Evolutionary conservation across 495 filamentous ascomycete species (phyloP).

Genomic region (Xylaria bambusicola): DNA sequence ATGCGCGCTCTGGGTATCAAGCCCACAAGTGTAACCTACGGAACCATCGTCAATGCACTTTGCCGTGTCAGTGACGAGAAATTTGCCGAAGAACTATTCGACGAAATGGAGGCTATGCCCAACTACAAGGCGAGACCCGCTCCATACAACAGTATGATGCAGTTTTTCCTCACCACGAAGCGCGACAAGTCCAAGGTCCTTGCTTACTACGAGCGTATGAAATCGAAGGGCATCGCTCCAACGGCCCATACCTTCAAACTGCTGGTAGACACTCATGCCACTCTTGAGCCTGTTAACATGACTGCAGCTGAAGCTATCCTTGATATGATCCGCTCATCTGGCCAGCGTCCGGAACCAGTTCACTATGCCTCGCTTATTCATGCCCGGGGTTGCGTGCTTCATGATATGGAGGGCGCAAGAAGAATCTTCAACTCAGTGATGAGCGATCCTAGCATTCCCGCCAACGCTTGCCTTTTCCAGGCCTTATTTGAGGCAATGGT

Average conservation of each 20-base stretch:
- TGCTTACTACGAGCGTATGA: constrained; percentile 95
- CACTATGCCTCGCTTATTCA: constrained; percentile 96
- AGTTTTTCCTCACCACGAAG: constrained; percentile 98
- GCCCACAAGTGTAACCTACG: constrained; percentile 96
- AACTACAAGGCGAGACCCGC: constrained; percentile 98
- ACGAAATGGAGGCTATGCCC: constrained; percentile 98
- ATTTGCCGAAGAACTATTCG: constrained; percentile 95
- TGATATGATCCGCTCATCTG: constrained; percentile 71
- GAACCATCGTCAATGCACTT: constrained; percentile 95
- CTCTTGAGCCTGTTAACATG: constrained; percentile 91
- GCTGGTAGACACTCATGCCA: constrained; percentile 92
- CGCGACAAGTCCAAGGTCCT: constrained; percentile 91
- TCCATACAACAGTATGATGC: constrained; percentile 98
- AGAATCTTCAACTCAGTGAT: constrained; percentile 79
- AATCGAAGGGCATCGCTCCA: constrained; percentile 79
- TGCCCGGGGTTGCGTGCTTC: constrained; percentile 90
- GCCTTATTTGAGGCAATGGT: constrained; percentile 95
- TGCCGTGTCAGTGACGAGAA: constrained; percentile 97
- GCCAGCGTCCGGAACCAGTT: constrained; percentile 80
- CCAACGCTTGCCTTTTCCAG: constrained; percentile 89
- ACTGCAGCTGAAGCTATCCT: constrained; percentile 83
- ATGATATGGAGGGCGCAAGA: constrained; percentile 83
- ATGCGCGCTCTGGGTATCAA: constrained; percentile 93
- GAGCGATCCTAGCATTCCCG: constrained; percentile 60
- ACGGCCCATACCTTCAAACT: constrained; percentile 98